phyloP scores from a whole-genome alignment of 208 protist species.

The Trypanosoma scelopori region DNA sequence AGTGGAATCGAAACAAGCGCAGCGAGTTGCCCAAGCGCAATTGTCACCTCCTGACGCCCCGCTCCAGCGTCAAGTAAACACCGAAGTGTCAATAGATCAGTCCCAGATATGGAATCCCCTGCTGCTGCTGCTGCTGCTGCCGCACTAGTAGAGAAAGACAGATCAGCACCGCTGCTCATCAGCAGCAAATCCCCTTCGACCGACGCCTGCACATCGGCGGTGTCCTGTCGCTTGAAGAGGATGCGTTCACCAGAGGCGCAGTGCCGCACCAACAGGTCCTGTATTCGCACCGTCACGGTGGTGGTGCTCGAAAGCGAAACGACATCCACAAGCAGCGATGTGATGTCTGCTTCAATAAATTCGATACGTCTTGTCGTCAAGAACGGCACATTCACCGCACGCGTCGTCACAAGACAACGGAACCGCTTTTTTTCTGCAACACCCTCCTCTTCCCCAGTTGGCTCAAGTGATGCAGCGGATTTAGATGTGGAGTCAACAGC shows the following conservation, averaged over 20 bases:
- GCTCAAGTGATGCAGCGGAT: neutral
- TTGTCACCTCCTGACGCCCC: conserved; percentile 47
- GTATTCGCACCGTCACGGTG: conserved; percentile 59
- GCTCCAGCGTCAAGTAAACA: conserved; percentile 44
- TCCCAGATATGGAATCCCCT: neutral
- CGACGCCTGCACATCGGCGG: neutral
- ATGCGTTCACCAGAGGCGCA: conserved; percentile 55
- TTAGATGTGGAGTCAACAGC: neutral
- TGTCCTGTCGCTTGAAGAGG: conserved; percentile 39
- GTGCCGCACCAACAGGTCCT: conserved; percentile 61
- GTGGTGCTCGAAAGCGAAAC: conserved; percentile 35
- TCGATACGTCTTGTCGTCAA: conserved; percentile 52
- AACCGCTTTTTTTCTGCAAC: conserved; percentile 29
- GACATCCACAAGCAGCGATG: conserved; percentile 62
- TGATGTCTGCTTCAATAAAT: conserved; percentile 69
- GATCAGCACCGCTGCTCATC: neutral
- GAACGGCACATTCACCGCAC: conserved; percentile 71
- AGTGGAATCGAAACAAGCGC: conserved; percentile 62
- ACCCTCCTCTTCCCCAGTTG: neutral
- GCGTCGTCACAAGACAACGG: conserved; percentile 63
- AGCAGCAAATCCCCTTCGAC: neutral
- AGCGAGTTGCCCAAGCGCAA: conserved; percentile 62
- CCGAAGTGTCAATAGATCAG: conserved; percentile 30
- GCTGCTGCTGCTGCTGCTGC: neutral
- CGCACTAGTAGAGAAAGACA: neutral